Conservation (phyloP, 2,329 filamentous ascomycete genomes). For the Bipolaris zeicola region DNA sequence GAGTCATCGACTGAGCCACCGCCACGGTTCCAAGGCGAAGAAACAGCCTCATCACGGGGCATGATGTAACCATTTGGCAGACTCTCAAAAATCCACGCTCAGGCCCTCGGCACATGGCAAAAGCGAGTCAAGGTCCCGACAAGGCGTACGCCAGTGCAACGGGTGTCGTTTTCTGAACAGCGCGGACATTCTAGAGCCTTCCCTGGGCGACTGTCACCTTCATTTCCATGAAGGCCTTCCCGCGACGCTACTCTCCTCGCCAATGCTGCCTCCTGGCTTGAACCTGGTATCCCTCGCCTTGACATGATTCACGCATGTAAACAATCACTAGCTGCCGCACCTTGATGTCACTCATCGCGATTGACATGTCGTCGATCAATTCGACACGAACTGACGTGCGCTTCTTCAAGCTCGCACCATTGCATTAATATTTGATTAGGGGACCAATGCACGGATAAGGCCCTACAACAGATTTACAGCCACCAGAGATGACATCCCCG, state of each 20-base stretch:
- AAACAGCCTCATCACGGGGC: not conserved
- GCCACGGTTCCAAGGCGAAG: not conserved
- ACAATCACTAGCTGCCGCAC: not conserved
- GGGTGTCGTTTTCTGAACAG: not conserved
- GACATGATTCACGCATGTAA: not conserved
- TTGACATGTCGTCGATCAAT: not conserved
- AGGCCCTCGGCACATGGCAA: constrained; percentile 6
- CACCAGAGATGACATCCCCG: constrained; percentile 6
- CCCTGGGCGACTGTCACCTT: not conserved
- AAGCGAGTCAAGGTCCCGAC: not conserved
- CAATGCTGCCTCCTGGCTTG: not conserved
- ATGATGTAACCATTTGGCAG: not conserved
- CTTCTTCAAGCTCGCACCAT: constrained; percentile 15
- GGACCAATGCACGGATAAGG: constrained; percentile 12
- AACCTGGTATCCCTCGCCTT: not conserved
- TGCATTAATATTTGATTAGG: constrained; percentile 20
- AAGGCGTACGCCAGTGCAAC: not conserved
- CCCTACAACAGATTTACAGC: constrained; percentile 11
- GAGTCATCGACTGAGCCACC: constrained; percentile 12
- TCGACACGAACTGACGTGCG: constrained; percentile 23
- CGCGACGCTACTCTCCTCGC: not conserved
- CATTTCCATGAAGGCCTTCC: constrained; percentile 10
- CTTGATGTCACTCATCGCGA: not conserved
- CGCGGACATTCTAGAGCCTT: not conserved
- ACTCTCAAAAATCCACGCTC: not conserved